Conservation (phyloP, 495 filamentous ascomycete genomes). For the Coniosporium apollinis region DNA sequence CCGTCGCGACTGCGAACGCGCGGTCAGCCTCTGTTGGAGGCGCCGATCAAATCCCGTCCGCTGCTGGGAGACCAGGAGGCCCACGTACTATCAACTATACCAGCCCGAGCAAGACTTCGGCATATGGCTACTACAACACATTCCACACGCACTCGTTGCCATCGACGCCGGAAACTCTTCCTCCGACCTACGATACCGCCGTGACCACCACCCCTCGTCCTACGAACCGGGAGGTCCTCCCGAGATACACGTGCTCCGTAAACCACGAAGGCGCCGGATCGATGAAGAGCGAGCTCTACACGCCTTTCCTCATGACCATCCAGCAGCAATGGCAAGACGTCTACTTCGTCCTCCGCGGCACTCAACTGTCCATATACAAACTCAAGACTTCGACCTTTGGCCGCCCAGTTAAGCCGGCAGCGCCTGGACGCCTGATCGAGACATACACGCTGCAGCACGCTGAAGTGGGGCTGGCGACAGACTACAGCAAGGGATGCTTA, state of each 20-base stretch:
- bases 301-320: constrained; percentile 34
- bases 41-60: no score
- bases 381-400: constrained; percentile 30
- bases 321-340: constrained; percentile 38
- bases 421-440: constrained; percentile 29
- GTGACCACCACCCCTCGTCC: no score
- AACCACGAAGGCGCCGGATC: constrained; percentile 34
- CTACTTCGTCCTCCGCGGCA: constrained; percentile 42
- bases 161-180: no score
- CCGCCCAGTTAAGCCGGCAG: constrained; percentile 11
- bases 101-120: no score
- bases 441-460: constrained; percentile 47
- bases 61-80: no score
- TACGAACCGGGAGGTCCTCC: background rate
- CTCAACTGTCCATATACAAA: constrained; percentile 38
- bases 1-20: no score
- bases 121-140: no score
- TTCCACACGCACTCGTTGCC: no score
- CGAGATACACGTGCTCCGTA: constrained; percentile 35
- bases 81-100: no score
- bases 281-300: constrained; percentile 40
- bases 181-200: no score
- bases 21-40: no score
- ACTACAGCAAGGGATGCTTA: constrained; percentile 37
- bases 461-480: constrained; percentile 46